Evolutionary conservation across 2,329 filamentous ascomycete genomes (phyloP), one percentile per base, ranked within the genome.

Genomic region (Xylaria sp.): DNA sequence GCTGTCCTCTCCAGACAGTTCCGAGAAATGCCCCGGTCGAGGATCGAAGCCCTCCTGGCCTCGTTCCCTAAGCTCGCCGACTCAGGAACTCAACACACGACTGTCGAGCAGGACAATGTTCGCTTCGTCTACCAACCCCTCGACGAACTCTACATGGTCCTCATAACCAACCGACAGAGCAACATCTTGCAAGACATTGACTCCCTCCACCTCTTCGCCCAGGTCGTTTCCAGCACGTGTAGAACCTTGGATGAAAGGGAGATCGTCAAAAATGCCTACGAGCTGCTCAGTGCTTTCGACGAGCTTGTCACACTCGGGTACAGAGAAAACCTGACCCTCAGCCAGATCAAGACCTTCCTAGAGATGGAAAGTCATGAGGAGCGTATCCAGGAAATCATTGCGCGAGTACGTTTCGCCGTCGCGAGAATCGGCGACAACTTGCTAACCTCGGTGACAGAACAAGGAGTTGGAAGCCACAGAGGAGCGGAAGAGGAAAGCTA

Each of bases 281-380:
- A 99, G 79, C 86, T 99, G 45, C 89, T 99, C 71, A 96, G 93
- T 79, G 96, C 96, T 53, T 99, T 98, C 76, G 96, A 99, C 77
- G 96, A 99, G 83, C 87, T 99, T 66, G 95, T 99, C 67, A 97
- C 95, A 0, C 85, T 97, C 70, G 96, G 96, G 13, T 98, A 99
- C 82, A 84, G 96, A 76, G 96, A 99, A 83, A 99, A 99, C 81
- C 83, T 99, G 73, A 96, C 95, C 27, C 88, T 99, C 75, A 93
- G 90, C 81, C 96, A 99, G 82, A 99, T 99, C 85, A 97, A 96
- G 87, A 97, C 96, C 2, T 99, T 99, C 85, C 81, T 99, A 73
- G 96, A 98, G 78, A 99, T 99, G 96, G 96, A 99, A 81, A 96
- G 92, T 81, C 96, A 99, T 77, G 96, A 99, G 82, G 96, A 99